Base-by-base conservation (phyloP, 805 yeast species). In the Metschnikowia peoriensis region DNA sequence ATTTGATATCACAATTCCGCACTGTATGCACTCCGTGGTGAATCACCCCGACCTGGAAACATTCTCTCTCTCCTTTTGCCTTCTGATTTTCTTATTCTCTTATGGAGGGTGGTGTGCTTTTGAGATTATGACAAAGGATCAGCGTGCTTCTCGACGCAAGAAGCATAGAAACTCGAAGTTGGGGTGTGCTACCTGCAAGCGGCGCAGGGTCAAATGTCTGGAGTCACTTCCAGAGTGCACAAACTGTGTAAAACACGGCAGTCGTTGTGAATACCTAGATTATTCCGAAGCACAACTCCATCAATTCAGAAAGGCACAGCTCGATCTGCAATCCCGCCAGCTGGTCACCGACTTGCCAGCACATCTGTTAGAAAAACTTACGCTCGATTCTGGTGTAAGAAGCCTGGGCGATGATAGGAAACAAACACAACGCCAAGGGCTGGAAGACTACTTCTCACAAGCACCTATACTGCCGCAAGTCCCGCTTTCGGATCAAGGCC, bases 201-300 rank as follows among this genome's bases (percentile, higher is more conserved):
- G 59, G 34, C 51, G 62, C 28, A 43, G 62, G 15, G 61, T 59
- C 46, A 59, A 59, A 38, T 59, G 62, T 43, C 58, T 67, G 28
- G 77, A 73, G 49, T 72, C 72, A 41, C 60, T 73, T 28, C 78
- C 78, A 1, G 61, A 64, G 44, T 73, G 78, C 52, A 43, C 59
- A 49, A 73, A 73, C 56, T 73, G 78, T 60, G 57, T 71, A 47
- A 73, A 73, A 51, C 77, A 73, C 56, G 66, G 69, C 48, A 70
- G 66, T 4, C 65, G 61, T 47, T 73, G 78, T 61, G 77, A 73
- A 6, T 73, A 73, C 55, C 61, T 71, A 38, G 71, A 69, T 51
- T 71, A 66, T 54, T 52, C 70, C 6, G 65, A 61, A 44, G 70
- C 64, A 22, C 72, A 71, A 54, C 50, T 73, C 2, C 62, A 63